A percentile compares a stretch with the other conserved stretches of the same genome.
Evolutionary conservation across 139 green algal species (phyloP).

Genomic region (Coelastrella sp.): DNA sequence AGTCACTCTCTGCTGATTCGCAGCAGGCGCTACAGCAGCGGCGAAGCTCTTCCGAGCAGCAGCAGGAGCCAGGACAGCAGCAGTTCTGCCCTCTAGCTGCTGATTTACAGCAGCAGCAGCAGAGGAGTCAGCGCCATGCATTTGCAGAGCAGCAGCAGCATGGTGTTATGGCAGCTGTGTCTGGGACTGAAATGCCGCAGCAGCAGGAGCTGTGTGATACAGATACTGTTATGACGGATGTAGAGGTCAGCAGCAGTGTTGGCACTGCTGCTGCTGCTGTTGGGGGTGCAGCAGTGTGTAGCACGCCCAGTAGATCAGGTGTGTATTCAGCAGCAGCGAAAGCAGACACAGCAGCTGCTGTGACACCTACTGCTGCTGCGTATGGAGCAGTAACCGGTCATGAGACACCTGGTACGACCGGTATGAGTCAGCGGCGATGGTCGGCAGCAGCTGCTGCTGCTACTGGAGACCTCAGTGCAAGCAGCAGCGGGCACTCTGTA

Average conservation of each 20-base stretch:
- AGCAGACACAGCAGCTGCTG: neutral
- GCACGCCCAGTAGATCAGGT: neutral
- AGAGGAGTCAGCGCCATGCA: neutral
- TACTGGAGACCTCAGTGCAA: neutral
- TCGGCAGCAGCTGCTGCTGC: neutral
- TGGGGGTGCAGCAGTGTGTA: too few species aligned
- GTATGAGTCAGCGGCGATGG: slow-evolving; percentile 3
- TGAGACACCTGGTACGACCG: slow-evolving; percentile 26
- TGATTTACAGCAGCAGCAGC: neutral
- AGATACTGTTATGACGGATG: slow-evolving; percentile 13
- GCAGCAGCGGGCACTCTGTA: neutral
- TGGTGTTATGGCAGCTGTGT: neutral
- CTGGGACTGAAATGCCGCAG: neutral
- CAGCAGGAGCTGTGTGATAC: neutral
- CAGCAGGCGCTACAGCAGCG: neutral
- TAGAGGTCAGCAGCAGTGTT: neutral
- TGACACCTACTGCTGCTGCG: slow-evolving; percentile 5
- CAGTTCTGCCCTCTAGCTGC: neutral
- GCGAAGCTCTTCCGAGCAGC: neutral
- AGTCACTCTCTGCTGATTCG: neutral
- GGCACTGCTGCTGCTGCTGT: slow-evolving; percentile 3
- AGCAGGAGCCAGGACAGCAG: neutral
- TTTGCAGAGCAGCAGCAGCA: slow-evolving; percentile 18
- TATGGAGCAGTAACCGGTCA: slow-evolving; percentile 20
- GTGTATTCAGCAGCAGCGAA: neutral